A percentile compares a stretch with the other conserved stretches of the same genome.
phyloP scores from a whole-genome alignment of 768 basidiomycete species.

The Termitomyces sp. region DNA sequence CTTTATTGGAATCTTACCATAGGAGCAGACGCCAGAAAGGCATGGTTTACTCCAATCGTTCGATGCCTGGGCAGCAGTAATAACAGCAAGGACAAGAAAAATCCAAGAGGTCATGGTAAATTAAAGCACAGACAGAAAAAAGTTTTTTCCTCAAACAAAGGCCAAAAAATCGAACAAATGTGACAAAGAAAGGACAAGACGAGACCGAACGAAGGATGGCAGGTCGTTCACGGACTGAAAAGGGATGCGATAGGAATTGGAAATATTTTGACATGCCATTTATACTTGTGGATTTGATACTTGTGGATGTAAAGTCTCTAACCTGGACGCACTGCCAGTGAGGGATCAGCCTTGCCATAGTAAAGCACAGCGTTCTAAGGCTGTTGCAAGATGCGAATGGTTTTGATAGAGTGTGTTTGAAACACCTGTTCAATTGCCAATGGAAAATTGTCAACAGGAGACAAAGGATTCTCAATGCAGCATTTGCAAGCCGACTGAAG shows the following conservation, averaged over 20 bases:
- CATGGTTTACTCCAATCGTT: slow-evolving; percentile 41
- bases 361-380: neutral
- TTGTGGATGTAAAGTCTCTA: neutral
- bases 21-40: slow-evolving; percentile 32
- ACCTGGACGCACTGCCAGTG: neutral
- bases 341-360: neutral
- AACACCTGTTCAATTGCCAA: too few relatives aligned
- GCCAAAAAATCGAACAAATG: slow-evolving; percentile 9
- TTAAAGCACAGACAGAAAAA: neutral
- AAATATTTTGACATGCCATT: neutral
- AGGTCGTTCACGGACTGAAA: neutral
- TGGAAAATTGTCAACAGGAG: too few relatives aligned
- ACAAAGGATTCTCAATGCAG: too few relatives aligned
- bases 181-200: slow-evolving; percentile 6
- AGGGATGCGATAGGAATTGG: neutral
- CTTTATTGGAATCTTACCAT: slow-evolving; percentile 19
- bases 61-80: slow-evolving; percentile 18
- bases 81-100: slow-evolving; percentile 10
- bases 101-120: slow-evolving; percentile 3
- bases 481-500: too few relatives aligned
- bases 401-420: neutral
- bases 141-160: slow-evolving; percentile 3
- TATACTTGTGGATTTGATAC: neutral
- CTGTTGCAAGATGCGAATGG: neutral
- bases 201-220: neutral